Evolutionary conservation across 139 green algal species (phyloP).

Genomic region (Spirogloea muscicola): DNA sequence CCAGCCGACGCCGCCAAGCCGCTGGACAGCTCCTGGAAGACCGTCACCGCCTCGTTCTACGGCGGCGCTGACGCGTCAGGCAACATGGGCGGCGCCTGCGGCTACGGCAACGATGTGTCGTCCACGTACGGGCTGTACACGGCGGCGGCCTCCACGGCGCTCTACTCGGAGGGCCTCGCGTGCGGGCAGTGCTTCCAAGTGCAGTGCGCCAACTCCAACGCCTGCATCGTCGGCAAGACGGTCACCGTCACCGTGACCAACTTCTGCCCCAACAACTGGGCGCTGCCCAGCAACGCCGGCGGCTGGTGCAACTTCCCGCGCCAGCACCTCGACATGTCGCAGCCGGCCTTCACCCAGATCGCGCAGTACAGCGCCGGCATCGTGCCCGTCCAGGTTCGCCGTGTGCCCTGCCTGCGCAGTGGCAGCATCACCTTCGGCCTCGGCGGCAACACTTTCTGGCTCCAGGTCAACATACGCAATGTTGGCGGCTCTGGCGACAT

Average conservation of each 20-base stretch:
- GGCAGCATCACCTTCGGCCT: slow-evolving; percentile 9
- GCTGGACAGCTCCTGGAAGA: no score
- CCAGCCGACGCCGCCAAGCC: no score
- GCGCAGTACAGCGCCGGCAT: slow-evolving; percentile 5
- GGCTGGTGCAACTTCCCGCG: slow-evolving; percentile 6
- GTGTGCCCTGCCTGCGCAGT: slow-evolving; percentile 6
- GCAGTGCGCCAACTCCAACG: neutral
- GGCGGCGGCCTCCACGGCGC: slow-evolving; percentile 11
- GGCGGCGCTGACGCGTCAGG: slow-evolving; percentile 6
- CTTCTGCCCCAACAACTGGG: slow-evolving; percentile 19
- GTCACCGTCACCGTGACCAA: slow-evolving; percentile 37
- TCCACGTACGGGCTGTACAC: slow-evolving; percentile 25
- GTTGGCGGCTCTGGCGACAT: slow-evolving; percentile 10
- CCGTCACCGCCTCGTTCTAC: slow-evolving; percentile 30
- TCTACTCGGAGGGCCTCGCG: slow-evolving; percentile 10
- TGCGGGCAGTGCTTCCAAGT: slow-evolving; percentile 33
- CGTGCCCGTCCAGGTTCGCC: slow-evolving; percentile 2
- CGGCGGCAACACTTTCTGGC: slow-evolving; percentile 8
- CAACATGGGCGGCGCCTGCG: slow-evolving; percentile 33
- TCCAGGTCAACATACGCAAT: slow-evolving; percentile 5
- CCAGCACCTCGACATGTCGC: slow-evolving; percentile 26
- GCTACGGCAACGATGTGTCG: slow-evolving; percentile 26
- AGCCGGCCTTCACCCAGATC: neutral
- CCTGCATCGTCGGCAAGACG: no score
- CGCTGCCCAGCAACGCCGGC: neutral